Conservation (phyloP, 2,329 filamentous ascomycete species). For the Didymella sp. region DNA sequence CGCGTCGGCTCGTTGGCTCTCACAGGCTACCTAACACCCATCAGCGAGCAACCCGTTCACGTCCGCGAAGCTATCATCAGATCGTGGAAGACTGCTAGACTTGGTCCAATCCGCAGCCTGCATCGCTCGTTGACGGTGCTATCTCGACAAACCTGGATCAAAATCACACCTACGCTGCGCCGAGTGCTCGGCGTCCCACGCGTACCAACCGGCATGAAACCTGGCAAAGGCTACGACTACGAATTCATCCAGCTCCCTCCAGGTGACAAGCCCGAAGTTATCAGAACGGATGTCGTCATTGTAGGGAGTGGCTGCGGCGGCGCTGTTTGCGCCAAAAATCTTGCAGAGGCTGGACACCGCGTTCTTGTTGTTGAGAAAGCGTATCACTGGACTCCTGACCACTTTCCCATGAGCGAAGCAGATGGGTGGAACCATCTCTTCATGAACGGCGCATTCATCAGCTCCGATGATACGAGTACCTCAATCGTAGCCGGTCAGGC, state of each 20-base stretch:
- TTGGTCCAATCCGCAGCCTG: constrained; percentile 63
- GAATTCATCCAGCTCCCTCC: constrained; percentile 68
- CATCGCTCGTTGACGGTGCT: constrained; percentile 64
- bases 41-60: constrained; percentile 66
- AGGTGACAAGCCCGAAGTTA: constrained; percentile 60
- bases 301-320: constrained; percentile 89
- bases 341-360: constrained; percentile 75
- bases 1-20: constrained; percentile 68
- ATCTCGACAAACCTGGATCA: constrained; percentile 62
- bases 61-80: constrained; percentile 68
- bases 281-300: constrained; percentile 83
- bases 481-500: constrained; percentile 71
- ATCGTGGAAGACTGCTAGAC: constrained; percentile 66
- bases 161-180: constrained; percentile 63
- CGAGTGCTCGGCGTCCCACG: constrained; percentile 66
- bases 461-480: constrained; percentile 59
- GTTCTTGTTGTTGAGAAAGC: constrained; percentile 85
- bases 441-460: constrained; percentile 69
- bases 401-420: constrained; percentile 75
- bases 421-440: constrained; percentile 70
- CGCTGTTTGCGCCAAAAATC: constrained; percentile 78
- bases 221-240: constrained; percentile 62
- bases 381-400: constrained; percentile 74
- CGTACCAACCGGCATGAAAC: constrained; percentile 61
- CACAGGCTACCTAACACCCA: constrained; percentile 70